Conservation (phyloP, 495 filamentous ascomycete species). For the Penicillium desertorum region DNA sequence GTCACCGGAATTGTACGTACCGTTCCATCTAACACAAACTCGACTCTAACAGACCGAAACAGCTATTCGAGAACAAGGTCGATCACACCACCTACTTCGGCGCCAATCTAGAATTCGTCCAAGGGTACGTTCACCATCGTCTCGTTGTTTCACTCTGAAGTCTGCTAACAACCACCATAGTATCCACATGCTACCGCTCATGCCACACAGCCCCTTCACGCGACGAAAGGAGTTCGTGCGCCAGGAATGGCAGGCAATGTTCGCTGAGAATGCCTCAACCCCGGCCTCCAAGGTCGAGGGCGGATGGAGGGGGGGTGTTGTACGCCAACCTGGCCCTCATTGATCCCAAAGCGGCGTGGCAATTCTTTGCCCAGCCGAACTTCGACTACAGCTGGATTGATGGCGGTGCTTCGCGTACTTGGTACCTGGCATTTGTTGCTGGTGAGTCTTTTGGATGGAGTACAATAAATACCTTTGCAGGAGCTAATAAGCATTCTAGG, state of each 20-base stretch:
- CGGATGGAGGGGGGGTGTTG: constrained; percentile 86
- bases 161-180: constrained; percentile 31
- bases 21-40: too few species aligned
- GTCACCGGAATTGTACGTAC: constrained; percentile 75
- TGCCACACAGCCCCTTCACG: constrained; percentile 66
- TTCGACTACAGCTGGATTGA: constrained; percentile 78
- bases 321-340: constrained; percentile 79
- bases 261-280: constrained; percentile 45
- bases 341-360: constrained; percentile 66
- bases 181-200: constrained; percentile 94
- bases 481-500: constrained; percentile 10
- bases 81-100: constrained; percentile 97
- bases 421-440: constrained; percentile 84
- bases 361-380: constrained; percentile 65
- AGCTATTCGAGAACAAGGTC: constrained; percentile 94
- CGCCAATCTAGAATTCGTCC: constrained; percentile 72
- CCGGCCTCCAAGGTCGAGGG: constrained; percentile 60
- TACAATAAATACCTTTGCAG: too few species aligned
- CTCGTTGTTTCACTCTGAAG: neutral
- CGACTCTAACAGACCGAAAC: constrained; percentile 14
- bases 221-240: constrained; percentile 68
- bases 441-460: constrained; percentile 38
- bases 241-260: constrained; percentile 85
- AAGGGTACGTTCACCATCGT: constrained; percentile 53
- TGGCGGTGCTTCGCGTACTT: constrained; percentile 80